A percentile compares a stretch with the other conserved stretches of the same genome.
These are phyloP conservation scores for Vicia sativa DNA, from an alignment of 306 rosid species.

Conservation along the genomic window DNA sequence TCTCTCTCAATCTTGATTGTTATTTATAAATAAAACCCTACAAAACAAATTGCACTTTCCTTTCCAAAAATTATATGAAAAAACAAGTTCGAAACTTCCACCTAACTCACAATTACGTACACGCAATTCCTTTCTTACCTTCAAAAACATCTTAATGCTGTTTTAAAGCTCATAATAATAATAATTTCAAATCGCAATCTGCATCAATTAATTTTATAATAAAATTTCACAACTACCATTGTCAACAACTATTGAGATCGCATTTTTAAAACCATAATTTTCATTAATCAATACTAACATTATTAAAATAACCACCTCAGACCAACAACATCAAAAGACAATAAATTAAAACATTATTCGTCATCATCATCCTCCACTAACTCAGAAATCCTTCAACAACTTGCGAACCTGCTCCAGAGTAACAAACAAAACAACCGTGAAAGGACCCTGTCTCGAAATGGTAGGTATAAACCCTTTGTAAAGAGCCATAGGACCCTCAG, in stretches of 20 bases:
- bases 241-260: no score
- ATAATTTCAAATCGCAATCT: no score
- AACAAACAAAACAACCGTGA: constrained; percentile 75
- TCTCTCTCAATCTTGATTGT: neutral
- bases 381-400: constrained; percentile 71
- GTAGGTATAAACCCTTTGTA: constrained; percentile 79
- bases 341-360: neutral
- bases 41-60: neutral
- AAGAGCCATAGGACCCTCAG: constrained; percentile 75
- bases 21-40: neutral
- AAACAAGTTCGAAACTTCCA: neutral
- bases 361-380: constrained; percentile 26
- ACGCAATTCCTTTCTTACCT: neutral
- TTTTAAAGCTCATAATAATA: neutral
- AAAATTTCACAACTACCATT: neutral
- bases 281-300: neutral
- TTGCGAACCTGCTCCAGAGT: constrained; percentile 80
- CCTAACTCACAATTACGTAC: constrained; percentile 2
- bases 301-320: neutral
- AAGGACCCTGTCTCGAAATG: constrained; percentile 82
- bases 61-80: neutral
- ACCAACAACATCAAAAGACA: neutral
- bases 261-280: neutral
- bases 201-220: no score
- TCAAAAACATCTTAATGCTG: neutral